Evolutionary conservation across 1,284 basidiomycete species (phyloP).

Genomic region (Sanghuangporus sanghuang): DNA sequence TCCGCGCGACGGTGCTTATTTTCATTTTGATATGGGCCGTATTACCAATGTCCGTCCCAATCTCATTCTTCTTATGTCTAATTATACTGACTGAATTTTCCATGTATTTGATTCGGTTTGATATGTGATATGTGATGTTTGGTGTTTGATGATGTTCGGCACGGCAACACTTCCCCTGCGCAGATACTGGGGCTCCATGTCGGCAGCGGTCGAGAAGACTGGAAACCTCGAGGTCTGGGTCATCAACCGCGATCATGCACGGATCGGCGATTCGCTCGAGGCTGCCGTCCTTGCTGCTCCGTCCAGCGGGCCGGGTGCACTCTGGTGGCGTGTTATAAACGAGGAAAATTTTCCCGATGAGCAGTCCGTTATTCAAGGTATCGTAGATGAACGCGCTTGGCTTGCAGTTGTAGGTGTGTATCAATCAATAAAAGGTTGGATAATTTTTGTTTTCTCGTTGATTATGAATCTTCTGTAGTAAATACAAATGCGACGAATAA

Average conservation of each 20-base stretch:
- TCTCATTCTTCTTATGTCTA: background rate
- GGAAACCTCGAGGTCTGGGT: conserved; percentile 38
- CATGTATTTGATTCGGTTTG: background rate
- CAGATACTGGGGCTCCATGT: conserved; percentile 41
- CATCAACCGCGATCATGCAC: conserved; percentile 38
- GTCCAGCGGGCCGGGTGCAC: conserved; percentile 22
- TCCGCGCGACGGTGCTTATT: conserved; percentile 8
- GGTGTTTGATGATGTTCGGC: background rate
- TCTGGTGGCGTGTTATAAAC: conserved; percentile 29
- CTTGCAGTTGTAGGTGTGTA: conserved; percentile 32
- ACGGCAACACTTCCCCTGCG: background rate
- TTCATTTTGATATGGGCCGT: conserved; percentile 12
- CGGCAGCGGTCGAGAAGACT: conserved; percentile 26
- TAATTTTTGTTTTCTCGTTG: background rate
- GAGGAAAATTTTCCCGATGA: conserved; percentile 23
- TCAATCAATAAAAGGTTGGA: background rate
- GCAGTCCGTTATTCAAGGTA: conserved; percentile 25
- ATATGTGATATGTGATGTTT: background rate
- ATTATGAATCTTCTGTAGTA: conserved; percentile 22
- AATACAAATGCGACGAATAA: conserved; percentile 26
- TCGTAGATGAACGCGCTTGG: conserved; percentile 31
- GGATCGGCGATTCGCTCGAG: conserved; percentile 32
- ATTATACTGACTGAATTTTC: background rate
- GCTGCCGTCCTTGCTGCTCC: conserved; percentile 25
- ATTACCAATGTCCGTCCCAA: conserved; percentile 12